Percentiles rank a stretch among this genome's conserved stretches.
phyloP scores from a whole-genome alignment of 2,329 filamentous ascomycete species.

The Trichoderma brevicompactum region DNA sequence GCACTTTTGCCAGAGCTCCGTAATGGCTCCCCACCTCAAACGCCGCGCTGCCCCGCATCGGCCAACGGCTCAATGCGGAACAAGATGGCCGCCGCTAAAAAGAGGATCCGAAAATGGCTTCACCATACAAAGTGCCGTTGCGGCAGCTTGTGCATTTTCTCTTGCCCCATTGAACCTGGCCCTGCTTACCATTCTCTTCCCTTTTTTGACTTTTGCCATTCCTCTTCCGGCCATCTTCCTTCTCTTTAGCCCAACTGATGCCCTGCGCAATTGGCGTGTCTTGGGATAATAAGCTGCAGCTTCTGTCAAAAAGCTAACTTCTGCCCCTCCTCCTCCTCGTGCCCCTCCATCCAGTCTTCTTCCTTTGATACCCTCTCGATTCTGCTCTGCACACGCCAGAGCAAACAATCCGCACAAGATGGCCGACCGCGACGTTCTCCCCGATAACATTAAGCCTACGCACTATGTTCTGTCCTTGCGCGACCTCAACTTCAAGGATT shows the following conservation, averaged over 20 bases:
- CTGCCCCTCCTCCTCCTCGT: background rate
- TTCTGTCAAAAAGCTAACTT: slow-evolving; percentile 15
- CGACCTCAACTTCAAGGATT: slow-evolving; percentile 75
- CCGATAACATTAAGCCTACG: slow-evolving; percentile 71
- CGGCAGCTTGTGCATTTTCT: background rate
- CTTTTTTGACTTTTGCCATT: background rate
- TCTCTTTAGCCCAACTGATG: no score
- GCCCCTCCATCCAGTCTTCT: slow-evolving; percentile 33
- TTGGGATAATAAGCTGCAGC: background rate
- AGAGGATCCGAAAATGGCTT: background rate
- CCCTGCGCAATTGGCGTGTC: no score
- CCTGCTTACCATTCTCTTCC: background rate
- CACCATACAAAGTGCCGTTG: background rate
- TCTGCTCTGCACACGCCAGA: slow-evolving; percentile 45
- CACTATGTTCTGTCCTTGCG: slow-evolving; percentile 85
- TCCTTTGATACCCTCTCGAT: slow-evolving; percentile 37
- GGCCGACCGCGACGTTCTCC: slow-evolving; percentile 66
- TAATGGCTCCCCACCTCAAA: background rate
- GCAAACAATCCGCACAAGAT: slow-evolving; percentile 47
- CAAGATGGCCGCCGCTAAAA: background rate
- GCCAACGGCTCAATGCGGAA: slow-evolving; percentile 19
- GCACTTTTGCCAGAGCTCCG: no score
- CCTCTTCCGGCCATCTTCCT: background rate
- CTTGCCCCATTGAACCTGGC: background rate
- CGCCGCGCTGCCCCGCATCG: slow-evolving; percentile 10